Percentiles rank a stretch among this genome's conserved stretches.
These are phyloP conservation scores for Kwoniella heveanensis DNA, from an alignment of 768 basidiomycete species.

Conservation along the genomic window DNA sequence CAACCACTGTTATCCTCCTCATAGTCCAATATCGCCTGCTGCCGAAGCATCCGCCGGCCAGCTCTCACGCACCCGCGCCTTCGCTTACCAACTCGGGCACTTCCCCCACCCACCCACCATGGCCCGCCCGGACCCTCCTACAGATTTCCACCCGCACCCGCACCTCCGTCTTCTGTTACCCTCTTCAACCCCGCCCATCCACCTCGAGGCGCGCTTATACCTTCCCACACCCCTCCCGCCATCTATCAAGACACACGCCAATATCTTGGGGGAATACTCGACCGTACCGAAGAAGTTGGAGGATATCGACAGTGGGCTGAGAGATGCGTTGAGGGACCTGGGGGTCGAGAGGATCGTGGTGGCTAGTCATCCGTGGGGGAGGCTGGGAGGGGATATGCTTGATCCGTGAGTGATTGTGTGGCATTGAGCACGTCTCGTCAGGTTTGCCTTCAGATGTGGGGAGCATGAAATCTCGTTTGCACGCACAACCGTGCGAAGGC, in stretches of 20 bases:
- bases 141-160: slow-evolving; percentile 18
- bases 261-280: slow-evolving; percentile 8
- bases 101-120: neutral
- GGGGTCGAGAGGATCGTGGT: slow-evolving; percentile 32
- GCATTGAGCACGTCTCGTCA: no score
- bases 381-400: slow-evolving; percentile 41
- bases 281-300: slow-evolving; percentile 13
- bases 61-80: no score
- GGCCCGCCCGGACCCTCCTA: slow-evolving; percentile 14
- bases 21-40: no score
- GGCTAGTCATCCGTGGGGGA: slow-evolving; percentile 45
- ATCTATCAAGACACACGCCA: slow-evolving; percentile 1
- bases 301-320: neutral
- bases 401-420: slow-evolving; percentile 38
- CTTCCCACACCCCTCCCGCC: slow-evolving; percentile 23
- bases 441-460: no score
- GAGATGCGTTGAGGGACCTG: slow-evolving; percentile 8
- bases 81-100: no score
- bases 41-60: no score
- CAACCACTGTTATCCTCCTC: no score
- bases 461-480: no score
- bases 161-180: slow-evolving; percentile 38
- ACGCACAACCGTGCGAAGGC: no score
- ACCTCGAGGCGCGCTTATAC: slow-evolving; percentile 41
- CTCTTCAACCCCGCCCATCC: slow-evolving; percentile 25